Percentiles rank a stretch among this genome's conserved stretches.
phyloP scores from a whole-genome alignment of 257 asterid genomes.

The Vinca minor region DNA sequence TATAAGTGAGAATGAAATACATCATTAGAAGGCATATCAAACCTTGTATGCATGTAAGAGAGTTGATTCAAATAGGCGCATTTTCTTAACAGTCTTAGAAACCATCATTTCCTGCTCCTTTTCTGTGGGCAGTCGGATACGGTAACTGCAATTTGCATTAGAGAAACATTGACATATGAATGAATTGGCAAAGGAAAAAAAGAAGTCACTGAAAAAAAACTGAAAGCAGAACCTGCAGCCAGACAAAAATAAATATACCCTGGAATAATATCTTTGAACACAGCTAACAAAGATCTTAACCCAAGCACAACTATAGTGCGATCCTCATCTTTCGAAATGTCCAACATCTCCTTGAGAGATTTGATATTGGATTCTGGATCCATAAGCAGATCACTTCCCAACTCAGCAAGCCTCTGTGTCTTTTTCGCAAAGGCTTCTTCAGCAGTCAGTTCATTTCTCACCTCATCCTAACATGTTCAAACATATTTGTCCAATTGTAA shows the following conservation, averaged over 20 bases:
- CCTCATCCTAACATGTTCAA: conserved; percentile 51
- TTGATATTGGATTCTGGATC: conserved; percentile 89
- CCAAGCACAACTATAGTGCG: conserved; percentile 50
- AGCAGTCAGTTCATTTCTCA: conserved; percentile 60
- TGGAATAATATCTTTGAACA: conserved; percentile 88
- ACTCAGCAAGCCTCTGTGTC: conserved; percentile 77
- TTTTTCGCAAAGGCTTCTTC: conserved; percentile 70
- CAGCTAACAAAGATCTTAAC: conserved; percentile 83
- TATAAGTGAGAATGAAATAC: background rate
- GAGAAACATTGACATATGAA: conserved; percentile 16
- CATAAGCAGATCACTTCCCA: conserved; percentile 73
- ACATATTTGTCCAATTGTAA: background rate
- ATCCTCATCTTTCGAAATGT: conserved; percentile 62
- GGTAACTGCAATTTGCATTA: conserved; percentile 50
- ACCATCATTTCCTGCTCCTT: conserved; percentile 94
- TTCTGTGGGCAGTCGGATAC: conserved; percentile 89
- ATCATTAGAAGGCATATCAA: conserved; percentile 8
- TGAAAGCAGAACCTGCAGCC: conserved; percentile 9
- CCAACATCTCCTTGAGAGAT: conserved; percentile 77
- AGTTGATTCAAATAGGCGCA: conserved; percentile 70
- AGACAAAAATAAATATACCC: conserved; percentile 46
- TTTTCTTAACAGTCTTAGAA: conserved; percentile 72
- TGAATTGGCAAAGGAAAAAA: conserved; percentile 2
- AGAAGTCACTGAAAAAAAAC: conserved; percentile 6
- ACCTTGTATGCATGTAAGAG: conserved; percentile 85